These are phyloP conservation scores for Tetraselmis chui DNA, from an alignment of 139 green algal species.

Conservation along the genomic window DNA sequence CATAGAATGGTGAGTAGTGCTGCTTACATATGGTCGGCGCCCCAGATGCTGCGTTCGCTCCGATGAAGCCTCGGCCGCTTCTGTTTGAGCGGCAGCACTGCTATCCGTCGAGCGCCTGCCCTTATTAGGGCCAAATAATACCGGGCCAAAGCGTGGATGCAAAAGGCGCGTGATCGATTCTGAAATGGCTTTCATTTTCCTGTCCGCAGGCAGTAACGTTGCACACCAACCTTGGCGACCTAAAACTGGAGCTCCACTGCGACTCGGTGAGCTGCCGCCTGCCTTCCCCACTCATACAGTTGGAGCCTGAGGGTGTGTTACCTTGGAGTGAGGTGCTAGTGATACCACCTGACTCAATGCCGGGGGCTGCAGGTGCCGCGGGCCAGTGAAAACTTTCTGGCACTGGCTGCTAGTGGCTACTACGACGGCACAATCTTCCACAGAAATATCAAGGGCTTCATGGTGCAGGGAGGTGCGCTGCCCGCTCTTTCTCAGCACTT, in stretches of 20 bases:
- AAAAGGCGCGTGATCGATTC: too few relatives aligned
- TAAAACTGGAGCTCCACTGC: slow-evolving; percentile 95
- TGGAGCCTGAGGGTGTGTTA: slow-evolving; percentile 6
- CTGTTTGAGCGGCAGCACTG: too few relatives aligned
- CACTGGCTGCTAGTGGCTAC: slow-evolving; percentile 80
- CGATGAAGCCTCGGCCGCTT: too few relatives aligned
- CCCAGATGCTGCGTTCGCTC: too few relatives aligned
- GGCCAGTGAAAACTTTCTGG: slow-evolving; percentile 90
- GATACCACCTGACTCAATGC: background rate
- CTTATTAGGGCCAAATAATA: too few relatives aligned
- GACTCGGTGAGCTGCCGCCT: slow-evolving; percentile 57
- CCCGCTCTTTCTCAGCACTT: background rate
- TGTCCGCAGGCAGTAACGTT: slow-evolving; percentile 82
- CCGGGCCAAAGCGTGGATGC: too few relatives aligned
- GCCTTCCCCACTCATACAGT: background rate
- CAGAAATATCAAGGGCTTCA: slow-evolving; percentile 90
- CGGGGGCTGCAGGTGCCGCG: slow-evolving; percentile 34
- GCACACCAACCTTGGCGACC: slow-evolving; percentile 90
- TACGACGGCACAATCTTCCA: slow-evolving; percentile 93
- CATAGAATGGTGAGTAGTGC: too few relatives aligned
- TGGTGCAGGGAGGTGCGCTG: slow-evolving; percentile 73
- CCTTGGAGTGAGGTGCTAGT: background rate
- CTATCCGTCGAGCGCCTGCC: too few relatives aligned
- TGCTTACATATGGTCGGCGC: too few relatives aligned
- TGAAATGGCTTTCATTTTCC: too few relatives aligned